These are phyloP conservation scores for Byssoonygena ceratinophila DNA, from an alignment of 2,329 filamentous ascomycete genomes.

Conservation along the genomic window DNA sequence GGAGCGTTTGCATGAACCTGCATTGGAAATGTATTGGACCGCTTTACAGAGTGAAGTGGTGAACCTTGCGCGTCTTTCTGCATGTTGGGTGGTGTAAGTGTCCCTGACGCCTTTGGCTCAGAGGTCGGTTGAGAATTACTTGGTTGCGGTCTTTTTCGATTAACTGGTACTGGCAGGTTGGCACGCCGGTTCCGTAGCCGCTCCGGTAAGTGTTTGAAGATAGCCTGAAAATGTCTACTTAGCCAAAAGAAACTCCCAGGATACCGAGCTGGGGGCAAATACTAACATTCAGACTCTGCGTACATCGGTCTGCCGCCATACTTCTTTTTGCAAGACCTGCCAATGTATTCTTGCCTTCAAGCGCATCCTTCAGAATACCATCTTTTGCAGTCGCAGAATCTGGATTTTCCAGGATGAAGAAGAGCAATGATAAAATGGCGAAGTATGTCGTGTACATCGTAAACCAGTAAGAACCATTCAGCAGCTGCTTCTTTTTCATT, in stretches of 20 bases:
- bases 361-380: slow-evolving; percentile 67
- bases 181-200: slow-evolving; percentile 50
- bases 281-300: slow-evolving; percentile 62
- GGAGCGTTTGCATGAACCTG: slow-evolving; percentile 21
- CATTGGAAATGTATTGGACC: slow-evolving; percentile 34
- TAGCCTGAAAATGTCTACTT: slow-evolving; percentile 41
- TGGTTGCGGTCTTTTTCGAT: slow-evolving; percentile 38
- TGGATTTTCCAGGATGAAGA: slow-evolving; percentile 55
- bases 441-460: slow-evolving; percentile 61
- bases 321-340: slow-evolving; percentile 69
- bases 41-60: slow-evolving; percentile 20
- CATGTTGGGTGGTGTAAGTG: slow-evolving; percentile 19
- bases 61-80: slow-evolving; percentile 15
- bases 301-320: slow-evolving; percentile 79
- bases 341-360: slow-evolving; percentile 73
- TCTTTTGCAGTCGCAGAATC: slow-evolving; percentile 55
- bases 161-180: slow-evolving; percentile 34
- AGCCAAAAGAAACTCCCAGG: not conserved
- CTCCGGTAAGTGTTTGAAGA: slow-evolving; percentile 77
- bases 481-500: slow-evolving; percentile 51
- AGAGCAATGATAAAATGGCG: slow-evolving; percentile 53
- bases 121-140: slow-evolving; percentile 2
- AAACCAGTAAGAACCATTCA: slow-evolving; percentile 57
- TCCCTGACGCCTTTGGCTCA: slow-evolving; percentile 14
- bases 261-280: not conserved